Evolutionary conservation across 805 yeast species (phyloP).

Genomic region (Sporopachydermia quercuum): DNA sequence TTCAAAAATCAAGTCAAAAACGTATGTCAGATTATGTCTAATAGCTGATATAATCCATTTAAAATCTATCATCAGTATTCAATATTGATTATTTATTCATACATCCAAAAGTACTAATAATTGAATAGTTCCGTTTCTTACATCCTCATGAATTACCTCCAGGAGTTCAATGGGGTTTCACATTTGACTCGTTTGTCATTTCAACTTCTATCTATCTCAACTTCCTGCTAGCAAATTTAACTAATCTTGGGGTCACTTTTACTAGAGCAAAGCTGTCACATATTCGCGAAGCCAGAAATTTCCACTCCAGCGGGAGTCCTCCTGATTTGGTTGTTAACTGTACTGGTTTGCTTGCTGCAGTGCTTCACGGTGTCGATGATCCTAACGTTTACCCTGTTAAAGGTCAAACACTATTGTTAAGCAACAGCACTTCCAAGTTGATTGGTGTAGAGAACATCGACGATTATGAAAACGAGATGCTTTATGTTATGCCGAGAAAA

Average conservation of each 20-base stretch:
- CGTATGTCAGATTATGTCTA: conserved; percentile 18
- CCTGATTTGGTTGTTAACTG: conserved; percentile 43
- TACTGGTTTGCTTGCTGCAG: conserved; percentile 35
- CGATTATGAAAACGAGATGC: conserved; percentile 24
- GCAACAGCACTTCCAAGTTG: conserved; percentile 22
- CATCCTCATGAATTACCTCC: conserved; percentile 20
- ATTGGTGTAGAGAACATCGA: conserved; percentile 17
- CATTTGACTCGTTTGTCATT: conserved; percentile 39
- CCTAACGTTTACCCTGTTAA: conserved; percentile 32
- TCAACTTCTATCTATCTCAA: conserved; percentile 39
- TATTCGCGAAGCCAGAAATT: conserved; percentile 29
- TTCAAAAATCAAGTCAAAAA: conserved; percentile 28
- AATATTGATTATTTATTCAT: too few species aligned
- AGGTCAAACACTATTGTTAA: conserved; percentile 43
- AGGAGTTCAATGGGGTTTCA: conserved; percentile 24
- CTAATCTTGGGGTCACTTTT: conserved; percentile 29
- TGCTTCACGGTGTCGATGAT: conserved; percentile 32
- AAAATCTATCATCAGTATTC: too few species aligned
- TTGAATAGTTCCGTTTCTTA: conserved; percentile 13
- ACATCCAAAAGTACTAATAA: too few species aligned
- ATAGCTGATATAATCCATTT: too few species aligned
- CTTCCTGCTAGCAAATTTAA: conserved; percentile 30
- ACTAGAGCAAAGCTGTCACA: conserved; percentile 22
- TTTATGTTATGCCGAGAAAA: conserved; percentile 53
- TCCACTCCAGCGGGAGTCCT: conserved; percentile 22